phyloP scores from a whole-genome alignment of 2,329 filamentous ascomycete species.

The Dothideomycetidae sp. region DNA sequence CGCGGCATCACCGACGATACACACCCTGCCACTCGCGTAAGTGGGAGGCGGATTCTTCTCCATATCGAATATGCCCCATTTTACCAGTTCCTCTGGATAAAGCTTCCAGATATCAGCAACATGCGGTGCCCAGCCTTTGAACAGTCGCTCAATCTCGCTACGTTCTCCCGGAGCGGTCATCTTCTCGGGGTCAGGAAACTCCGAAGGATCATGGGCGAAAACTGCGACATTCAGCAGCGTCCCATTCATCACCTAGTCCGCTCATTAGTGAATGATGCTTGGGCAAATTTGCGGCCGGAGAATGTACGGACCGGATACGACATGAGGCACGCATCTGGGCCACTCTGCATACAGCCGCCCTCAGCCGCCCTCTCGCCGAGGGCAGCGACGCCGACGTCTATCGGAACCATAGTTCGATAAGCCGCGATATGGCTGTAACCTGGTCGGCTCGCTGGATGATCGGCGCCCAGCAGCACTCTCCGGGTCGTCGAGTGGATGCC shows the following conservation, averaged over 20 bases:
- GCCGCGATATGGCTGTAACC: constrained; percentile 45
- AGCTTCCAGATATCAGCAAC: constrained; percentile 15
- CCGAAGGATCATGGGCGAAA: constrained; percentile 14
- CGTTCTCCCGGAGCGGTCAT: constrained; percentile 15
- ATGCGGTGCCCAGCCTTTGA: constrained; percentile 15
- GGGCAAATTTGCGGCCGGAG: too few species aligned
- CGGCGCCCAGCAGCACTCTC: constrained; percentile 28
- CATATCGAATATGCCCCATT: constrained; percentile 30
- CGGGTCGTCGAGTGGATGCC: constrained; percentile 38
- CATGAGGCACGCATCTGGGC: constrained; percentile 37
- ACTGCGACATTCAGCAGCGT: constrained; percentile 18
- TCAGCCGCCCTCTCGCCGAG: constrained; percentile 36
- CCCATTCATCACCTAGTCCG: constrained; percentile 15
- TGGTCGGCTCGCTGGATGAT: constrained; percentile 26
- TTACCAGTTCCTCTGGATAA: constrained; percentile 15
- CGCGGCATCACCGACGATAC: constrained; percentile 27
- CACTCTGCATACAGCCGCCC: constrained; percentile 28
- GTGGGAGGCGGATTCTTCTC: constrained; percentile 24
- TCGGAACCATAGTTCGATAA: constrained; percentile 48
- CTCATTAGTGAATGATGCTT: too few species aligned
- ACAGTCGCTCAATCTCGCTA: constrained; percentile 15
- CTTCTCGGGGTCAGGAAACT: constrained; percentile 16
- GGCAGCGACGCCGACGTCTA: constrained; percentile 35
- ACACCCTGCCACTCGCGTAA: constrained; percentile 19
- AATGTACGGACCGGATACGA: constrained; percentile 41